phyloP scores from a whole-genome alignment of 495 filamentous ascomycete genomes.

The Oidiodendron maius region DNA sequence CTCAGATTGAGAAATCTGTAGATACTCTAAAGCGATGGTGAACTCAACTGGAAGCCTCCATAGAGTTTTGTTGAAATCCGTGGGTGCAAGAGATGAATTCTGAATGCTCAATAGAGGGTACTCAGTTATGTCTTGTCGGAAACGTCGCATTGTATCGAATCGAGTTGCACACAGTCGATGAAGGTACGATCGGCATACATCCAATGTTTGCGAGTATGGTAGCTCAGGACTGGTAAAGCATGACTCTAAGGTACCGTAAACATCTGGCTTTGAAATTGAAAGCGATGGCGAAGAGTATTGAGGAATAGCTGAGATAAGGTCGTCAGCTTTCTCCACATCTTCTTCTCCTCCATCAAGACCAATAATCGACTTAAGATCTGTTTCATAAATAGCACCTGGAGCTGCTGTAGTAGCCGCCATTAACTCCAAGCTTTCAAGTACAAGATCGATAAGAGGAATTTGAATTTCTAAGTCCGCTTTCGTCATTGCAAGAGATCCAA shows the following conservation, averaged over 20 bases:
- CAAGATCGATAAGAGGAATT: background rate
- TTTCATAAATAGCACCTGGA: background rate
- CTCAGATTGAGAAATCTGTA: slow-evolving; percentile 1
- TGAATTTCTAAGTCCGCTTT: background rate
- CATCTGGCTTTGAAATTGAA: background rate
- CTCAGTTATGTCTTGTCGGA: slow-evolving; percentile 1
- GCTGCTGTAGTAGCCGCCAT: background rate
- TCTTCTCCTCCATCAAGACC: too few relatives aligned
- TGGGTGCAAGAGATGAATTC: background rate
- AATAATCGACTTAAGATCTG: background rate
- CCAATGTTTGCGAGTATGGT: background rate
- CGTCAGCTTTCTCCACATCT: too few relatives aligned
- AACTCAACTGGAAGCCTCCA: slow-evolving; percentile 2
- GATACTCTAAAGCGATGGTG: slow-evolving; percentile 3
- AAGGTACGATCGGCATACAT: background rate
- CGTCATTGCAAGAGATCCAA: background rate
- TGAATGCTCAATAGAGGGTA: background rate
- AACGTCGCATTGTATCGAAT: slow-evolving; percentile 3
- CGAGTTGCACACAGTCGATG: background rate
- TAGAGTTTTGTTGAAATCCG: background rate
- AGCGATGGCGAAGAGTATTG: background rate
- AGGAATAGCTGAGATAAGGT: background rate
- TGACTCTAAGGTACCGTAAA: background rate
- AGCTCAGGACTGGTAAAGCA: background rate
- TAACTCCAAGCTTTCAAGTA: slow-evolving; percentile 5